phyloP scores from a whole-genome alignment of 192 early-diverging fungal genomes.

The Globomyces pollinis-pini region DNA sequence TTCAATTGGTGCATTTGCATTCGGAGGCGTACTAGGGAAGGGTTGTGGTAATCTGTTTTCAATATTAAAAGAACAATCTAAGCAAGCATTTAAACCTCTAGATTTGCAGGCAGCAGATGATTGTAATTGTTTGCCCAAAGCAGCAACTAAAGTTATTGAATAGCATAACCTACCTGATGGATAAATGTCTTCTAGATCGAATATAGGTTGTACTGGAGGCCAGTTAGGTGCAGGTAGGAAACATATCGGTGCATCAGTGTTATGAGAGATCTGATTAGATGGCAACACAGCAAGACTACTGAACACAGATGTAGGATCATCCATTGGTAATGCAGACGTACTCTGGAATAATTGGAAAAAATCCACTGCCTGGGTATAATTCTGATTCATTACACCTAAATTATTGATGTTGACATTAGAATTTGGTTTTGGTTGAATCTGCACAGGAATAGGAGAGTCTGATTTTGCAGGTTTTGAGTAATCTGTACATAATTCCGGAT shows the following conservation, averaged over 20 bases:
- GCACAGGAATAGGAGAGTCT: background rate
- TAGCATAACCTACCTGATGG: background rate
- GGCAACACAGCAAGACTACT: background rate
- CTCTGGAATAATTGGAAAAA: background rate
- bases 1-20: background rate
- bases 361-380: background rate
- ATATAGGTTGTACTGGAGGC: background rate
- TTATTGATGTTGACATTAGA: background rate
- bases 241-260: background rate
- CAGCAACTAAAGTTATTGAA: background rate
- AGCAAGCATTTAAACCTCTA: background rate
- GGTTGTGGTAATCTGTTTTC: background rate
- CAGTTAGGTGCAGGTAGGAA: background rate
- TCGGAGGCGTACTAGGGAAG: background rate
- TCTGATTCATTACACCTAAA: background rate
- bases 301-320: background rate
- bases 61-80: background rate
- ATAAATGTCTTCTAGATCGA: background rate
- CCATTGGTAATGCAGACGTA: background rate
- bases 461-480: background rate
- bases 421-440: background rate
- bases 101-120: conserved; percentile 1
- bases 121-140: background rate
- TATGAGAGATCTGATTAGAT: background rate
- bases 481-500: background rate